Evolutionary conservation across 176 grass and related monocot species (phyloP), one percentile per base, ranked within the genome.

Genomic region (Paspalum vaginatum): DNA sequence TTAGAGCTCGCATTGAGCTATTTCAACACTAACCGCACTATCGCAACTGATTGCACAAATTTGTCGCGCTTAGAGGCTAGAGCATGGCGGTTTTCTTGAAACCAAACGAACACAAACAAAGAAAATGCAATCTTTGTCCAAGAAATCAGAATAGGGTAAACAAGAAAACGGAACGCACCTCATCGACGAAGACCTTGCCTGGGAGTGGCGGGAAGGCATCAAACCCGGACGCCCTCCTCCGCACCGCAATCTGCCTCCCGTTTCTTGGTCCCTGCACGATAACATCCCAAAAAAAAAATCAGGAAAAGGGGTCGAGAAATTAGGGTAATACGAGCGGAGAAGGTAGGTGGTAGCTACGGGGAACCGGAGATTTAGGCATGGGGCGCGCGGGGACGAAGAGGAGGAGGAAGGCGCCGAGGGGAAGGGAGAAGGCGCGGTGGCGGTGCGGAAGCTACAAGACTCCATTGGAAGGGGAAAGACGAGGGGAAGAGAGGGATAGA

Each of bases 121-220:
- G 48, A 85, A 71, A 74, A 51, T 69, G 38, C 38, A 51, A 45
- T 44, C 63, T 40, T 84, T 65, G 79, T 74, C 20, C 49, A 22
- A 54, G 24, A 55, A 77, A 65, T 40, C 22, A 20, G 44, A 53
- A 52, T 24, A 66, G 32, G 32, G 37, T 11, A 66, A 66, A 24
- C 10, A 70, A 71, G 20, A 61, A 53, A 73, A 70, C 9, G 65
- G 48, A 83, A 82, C 79, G 81, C 68, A 97, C 93, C 90, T 97
- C 88, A 72, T 91, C 90, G 18, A 85, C 78, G 61, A 97, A 97
- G 54, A 91, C 81, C 77, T 88, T 88, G 44, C 81, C 89, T 25
- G 84, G 71, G 15, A 90, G 46, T 44, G 81, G 75, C 24, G 89
- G 78, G 79, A 87, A 95, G 65, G 81, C 78, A 64, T 95, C 89